A percentile compares a stretch with the other conserved stretches of the same genome.
Evolutionary conservation across 148 eudicot species (phyloP).

Genomic region (Nepenthes gracilis): DNA sequence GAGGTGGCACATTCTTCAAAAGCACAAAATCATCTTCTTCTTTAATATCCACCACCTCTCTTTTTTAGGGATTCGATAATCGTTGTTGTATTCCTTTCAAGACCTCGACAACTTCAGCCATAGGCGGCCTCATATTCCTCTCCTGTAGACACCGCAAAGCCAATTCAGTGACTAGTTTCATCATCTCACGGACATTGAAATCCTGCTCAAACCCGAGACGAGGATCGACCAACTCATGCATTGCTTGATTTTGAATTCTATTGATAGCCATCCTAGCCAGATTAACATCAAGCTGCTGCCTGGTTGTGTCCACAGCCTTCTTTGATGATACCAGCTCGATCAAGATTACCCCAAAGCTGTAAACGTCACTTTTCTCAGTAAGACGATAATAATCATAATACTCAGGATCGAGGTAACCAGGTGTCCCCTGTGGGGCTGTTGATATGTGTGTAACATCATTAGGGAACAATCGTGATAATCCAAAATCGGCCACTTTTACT

Average conservation of each 20-base stretch:
- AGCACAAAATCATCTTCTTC: conserved; percentile 40
- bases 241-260: conserved; percentile 20
- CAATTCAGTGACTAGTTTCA: conserved; percentile 52
- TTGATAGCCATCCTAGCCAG: conserved; percentile 39
- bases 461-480: conserved; percentile 50
- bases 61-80: conserved; percentile 21
- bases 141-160: conserved; percentile 55
- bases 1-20: conserved; percentile 25
- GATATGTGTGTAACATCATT: conserved; percentile 53
- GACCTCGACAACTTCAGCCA: conserved; percentile 54
- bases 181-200: conserved; percentile 33
- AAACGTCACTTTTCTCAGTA: conserved; percentile 62
- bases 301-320: conserved; percentile 46
- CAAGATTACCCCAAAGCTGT: conserved; percentile 58
- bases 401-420: conserved; percentile 70
- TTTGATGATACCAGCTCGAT: conserved; percentile 55
- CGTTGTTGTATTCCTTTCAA: conserved; percentile 38
- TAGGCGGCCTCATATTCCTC: conserved; percentile 69
- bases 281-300: conserved; percentile 41
- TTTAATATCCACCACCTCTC: conserved; percentile 47
- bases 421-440: conserved; percentile 69
- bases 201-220: conserved; percentile 15
- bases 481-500: conserved; percentile 68
- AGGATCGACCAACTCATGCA: conserved; percentile 29
- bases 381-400: conserved; percentile 47